These are phyloP conservation scores for Juncus inflexus DNA, from an alignment of 176 grass and related monocot genomes.

Conservation along the genomic window DNA sequence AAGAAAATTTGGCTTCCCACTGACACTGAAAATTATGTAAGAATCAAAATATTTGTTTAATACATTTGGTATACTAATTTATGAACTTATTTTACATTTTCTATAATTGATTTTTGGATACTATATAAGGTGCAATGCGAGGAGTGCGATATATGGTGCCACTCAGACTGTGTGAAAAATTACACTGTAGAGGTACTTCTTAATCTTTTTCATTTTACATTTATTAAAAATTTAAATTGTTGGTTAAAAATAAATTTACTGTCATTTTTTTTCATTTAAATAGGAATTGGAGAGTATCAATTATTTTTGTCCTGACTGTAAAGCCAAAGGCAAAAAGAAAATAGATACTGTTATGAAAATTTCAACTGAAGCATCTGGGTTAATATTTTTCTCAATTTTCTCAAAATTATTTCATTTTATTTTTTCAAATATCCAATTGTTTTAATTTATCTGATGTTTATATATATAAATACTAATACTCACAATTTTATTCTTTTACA, in stretches of 20 bases:
- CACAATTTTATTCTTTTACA: slow-evolving; percentile 34
- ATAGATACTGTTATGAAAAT: slow-evolving; percentile 10
- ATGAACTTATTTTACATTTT: not conserved
- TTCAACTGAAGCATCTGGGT: slow-evolving; percentile 37
- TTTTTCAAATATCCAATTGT: not conserved
- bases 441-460: not conserved
- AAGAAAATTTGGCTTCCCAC: slow-evolving; percentile 97
- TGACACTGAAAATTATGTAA: slow-evolving; percentile 91
- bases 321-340: slow-evolving; percentile 43
- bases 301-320: slow-evolving; percentile 92
- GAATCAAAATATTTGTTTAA: slow-evolving; percentile 27
- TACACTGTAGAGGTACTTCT: slow-evolving; percentile 56
- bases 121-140: slow-evolving; percentile 78
- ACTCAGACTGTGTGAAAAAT: slow-evolving; percentile 70
- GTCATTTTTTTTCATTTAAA: slow-evolving; percentile 14
- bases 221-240: slow-evolving; percentile 12
- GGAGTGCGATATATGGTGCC: slow-evolving; percentile 91
- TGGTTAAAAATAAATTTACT: slow-evolving; percentile 17
- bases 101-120: not conserved
- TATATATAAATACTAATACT: slow-evolving; percentile 5
- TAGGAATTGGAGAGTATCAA: slow-evolving; percentile 76
- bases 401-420: slow-evolving; percentile 3
- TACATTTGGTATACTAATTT: not conserved
- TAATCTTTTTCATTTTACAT: slow-evolving; percentile 8
- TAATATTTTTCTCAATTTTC: slow-evolving; percentile 29